Conservation (phyloP, 1,139 yeast species). For the Maudiozyma humilis region DNA sequence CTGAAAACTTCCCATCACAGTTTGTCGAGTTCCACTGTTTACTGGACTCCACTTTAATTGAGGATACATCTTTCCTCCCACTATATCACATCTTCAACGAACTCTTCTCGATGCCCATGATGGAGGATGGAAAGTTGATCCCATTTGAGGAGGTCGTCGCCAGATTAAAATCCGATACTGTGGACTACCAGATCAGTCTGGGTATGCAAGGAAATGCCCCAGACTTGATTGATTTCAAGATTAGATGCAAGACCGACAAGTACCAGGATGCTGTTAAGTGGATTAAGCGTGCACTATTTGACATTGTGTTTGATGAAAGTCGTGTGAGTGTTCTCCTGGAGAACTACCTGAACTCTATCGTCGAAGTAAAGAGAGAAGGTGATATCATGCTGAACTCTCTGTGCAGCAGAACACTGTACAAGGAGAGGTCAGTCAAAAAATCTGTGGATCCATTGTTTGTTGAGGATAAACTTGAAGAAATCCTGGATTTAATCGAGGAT, state of each 20-base stretch:
- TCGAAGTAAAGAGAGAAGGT: constrained; percentile 78
- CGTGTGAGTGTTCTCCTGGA: constrained; percentile 67
- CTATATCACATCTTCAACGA: constrained; percentile 59
- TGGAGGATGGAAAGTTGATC: constrained; percentile 45
- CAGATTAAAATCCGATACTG: constrained; percentile 62
- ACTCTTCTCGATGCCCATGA: constrained; percentile 66
- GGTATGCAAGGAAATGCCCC: constrained; percentile 56
- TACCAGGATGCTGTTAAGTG: constrained; percentile 67
- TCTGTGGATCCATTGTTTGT: constrained; percentile 59
- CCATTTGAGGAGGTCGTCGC: constrained; percentile 71
- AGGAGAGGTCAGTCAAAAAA: constrained; percentile 53
- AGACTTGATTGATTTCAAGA: constrained; percentile 54
- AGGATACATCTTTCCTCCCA: constrained; percentile 46
- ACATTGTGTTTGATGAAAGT: constrained; percentile 61
- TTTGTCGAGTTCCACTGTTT: constrained; percentile 67
- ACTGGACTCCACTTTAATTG: constrained; percentile 56
- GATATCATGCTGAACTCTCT: constrained; percentile 61
- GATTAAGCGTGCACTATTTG: constrained; percentile 58
- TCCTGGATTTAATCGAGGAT: constrained; percentile 44
- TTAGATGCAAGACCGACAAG: constrained; percentile 55
- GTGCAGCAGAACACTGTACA: constrained; percentile 45
- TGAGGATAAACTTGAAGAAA: constrained; percentile 48
- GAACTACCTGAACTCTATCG: constrained; percentile 62
- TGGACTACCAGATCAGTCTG: constrained; percentile 47
- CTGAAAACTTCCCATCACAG: constrained; percentile 72